Percentiles rank a stretch among this genome's conserved stretches.
Evolutionary conservation across 2,329 filamentous ascomycete species (phyloP).

Genomic region (Cladosporium sp.): DNA sequence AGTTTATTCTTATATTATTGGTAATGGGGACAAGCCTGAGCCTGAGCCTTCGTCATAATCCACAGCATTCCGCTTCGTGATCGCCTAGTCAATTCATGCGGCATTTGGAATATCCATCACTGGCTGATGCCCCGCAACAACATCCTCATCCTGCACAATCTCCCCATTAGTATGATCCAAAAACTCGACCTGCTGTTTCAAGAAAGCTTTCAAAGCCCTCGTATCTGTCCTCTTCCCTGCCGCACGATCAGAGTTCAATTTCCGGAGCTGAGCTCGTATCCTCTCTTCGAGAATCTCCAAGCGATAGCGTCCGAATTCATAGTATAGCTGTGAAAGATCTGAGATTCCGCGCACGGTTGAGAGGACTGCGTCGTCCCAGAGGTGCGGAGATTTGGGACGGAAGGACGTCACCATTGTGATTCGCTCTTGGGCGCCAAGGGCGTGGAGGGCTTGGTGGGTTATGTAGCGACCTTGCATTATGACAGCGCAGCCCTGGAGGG

Average conservation of each 20-base stretch:
- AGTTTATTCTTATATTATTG: too few relatives aligned
- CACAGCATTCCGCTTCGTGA: too few relatives aligned
- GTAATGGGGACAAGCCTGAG: too few relatives aligned
- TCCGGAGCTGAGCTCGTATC: conserved; percentile 39
- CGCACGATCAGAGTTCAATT: conserved; percentile 8
- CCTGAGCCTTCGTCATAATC: too few relatives aligned
- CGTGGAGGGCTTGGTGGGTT: conserved; percentile 58
- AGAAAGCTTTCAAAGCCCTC: conserved; percentile 32
- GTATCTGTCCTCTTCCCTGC: conserved; percentile 33
- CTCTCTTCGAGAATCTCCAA: conserved; percentile 58
- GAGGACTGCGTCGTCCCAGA: conserved; percentile 58
- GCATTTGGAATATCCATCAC: conserved; percentile 16
- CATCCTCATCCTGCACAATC: conserved; percentile 18
- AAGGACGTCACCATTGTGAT: conserved; percentile 66
- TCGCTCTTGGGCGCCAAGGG: conserved; percentile 56
- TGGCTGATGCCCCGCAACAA: conserved; percentile 15
- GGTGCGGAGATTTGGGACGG: conserved; percentile 51
- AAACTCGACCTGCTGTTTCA: conserved; percentile 32
- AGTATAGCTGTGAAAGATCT: conserved; percentile 55
- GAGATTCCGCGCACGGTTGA: conserved; percentile 58
- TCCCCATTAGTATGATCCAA: conserved; percentile 33
- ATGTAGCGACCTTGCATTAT: conserved; percentile 66
- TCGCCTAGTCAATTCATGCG: neutral
- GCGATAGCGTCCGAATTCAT: conserved; percentile 59
- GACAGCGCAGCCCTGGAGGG: conserved; percentile 54